Base-by-base conservation (phyloP, 164 flowering plant genomes). In the Litsea cubeba region DNA sequence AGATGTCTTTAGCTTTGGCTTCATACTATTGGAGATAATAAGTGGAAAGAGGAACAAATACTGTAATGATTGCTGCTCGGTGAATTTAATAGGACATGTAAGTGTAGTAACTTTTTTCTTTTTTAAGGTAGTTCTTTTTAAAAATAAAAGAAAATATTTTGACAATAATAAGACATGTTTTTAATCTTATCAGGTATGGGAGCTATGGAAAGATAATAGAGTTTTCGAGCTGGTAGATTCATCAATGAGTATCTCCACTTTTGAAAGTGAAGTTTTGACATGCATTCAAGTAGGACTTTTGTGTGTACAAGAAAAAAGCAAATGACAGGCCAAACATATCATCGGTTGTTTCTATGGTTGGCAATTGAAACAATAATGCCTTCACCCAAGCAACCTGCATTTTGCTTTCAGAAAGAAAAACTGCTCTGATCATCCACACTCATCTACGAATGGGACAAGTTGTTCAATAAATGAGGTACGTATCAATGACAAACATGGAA, bases 311-410 rank as follows among this genome's bases (percentile, higher is more conserved):
- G 77, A 75, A 70, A 6, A n/a, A 40, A 11, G 73, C 73, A 25
- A 40, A 11, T 1, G 77, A 75, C 12, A 32, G 77, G 30, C 77
- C 73, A 18, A 62, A 49, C n/a, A 66, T 71, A 54, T 28, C 68
- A 3, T 12, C 23, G 12, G 60, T 74, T 4, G 26, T 71, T 5
- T 25, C 67, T 6, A 62, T 75, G 68, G 65, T 76, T 28, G 63
- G 57, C n/a, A 65, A 63, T 30, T n/a, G 74, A 64, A 12, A 35
- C 64, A 12, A 8, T 35, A 2, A 64, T 76, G 49, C 82, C 84
- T 17, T 76, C 73, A 49, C 82, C 81, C 28, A 82, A 77, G 30
- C 72, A 78, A 75, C 78, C 73, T 17, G 84, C 84, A 1, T 73
- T 72, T 28, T 66, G 66, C 25, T 1, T 66, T 15, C 5, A 2